Percentiles rank a stretch among this genome's conserved stretches.
Conservation (phyloP, 2,329 filamentous ascomycete species). For the Clarireedia hainanense region DNA sequence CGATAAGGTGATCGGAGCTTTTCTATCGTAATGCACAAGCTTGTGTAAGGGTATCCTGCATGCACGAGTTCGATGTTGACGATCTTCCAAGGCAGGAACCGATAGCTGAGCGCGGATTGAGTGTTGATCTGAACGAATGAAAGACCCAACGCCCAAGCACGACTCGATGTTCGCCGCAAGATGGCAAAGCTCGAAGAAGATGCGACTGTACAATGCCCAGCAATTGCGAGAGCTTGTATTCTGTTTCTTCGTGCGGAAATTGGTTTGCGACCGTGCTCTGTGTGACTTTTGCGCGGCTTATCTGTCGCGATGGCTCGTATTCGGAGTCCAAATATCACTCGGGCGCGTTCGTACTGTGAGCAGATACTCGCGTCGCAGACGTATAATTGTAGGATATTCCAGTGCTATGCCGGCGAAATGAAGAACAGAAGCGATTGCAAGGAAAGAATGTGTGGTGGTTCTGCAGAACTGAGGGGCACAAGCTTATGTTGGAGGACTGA, state of each 20-base stretch:
- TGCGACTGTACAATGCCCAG: no score
- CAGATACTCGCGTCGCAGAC: not conserved
- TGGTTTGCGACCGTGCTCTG: constrained; percentile 2
- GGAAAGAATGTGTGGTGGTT: constrained; percentile 2
- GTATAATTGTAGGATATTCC: not conserved
- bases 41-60: not conserved
- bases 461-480: not conserved
- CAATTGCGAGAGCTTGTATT: no score
- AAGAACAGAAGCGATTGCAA: not conserved
- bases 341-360: not conserved
- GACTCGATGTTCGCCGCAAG: not conserved
- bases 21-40: not conserved
- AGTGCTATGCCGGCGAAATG: not conserved
- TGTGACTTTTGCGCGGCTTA: constrained; percentile 3
- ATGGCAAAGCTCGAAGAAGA: no score
- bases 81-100: not conserved
- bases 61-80: not conserved
- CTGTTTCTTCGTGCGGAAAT: not conserved
- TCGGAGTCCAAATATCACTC: not conserved
- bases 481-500: not conserved
- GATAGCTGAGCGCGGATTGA: not conserved
- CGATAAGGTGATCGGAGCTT: not conserved
- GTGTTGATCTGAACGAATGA: not conserved
- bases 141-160: not conserved
- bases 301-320: constrained; percentile 1